Evolutionary conservation across 1,139 yeast species (phyloP).

Genomic region (Candida sanyaensis): DNA sequence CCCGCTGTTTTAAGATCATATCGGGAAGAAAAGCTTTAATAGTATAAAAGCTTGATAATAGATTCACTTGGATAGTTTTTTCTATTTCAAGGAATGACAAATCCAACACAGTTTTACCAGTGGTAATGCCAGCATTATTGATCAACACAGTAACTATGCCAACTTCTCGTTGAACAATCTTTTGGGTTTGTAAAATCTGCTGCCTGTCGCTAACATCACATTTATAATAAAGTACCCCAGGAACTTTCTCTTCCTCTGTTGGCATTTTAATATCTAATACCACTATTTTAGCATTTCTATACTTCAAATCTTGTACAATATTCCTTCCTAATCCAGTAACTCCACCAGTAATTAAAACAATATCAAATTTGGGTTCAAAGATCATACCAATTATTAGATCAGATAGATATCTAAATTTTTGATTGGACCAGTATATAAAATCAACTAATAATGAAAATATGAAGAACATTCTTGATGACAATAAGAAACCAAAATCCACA

Average conservation of each 20-base stretch:
- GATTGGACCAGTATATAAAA: constrained; percentile 23
- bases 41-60: constrained; percentile 69
- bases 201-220: constrained; percentile 68
- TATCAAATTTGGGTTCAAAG: constrained; percentile 52
- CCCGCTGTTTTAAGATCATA: constrained; percentile 64
- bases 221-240: constrained; percentile 52
- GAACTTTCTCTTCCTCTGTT: constrained; percentile 21
- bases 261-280: constrained; percentile 64
- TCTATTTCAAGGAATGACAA: constrained; percentile 60
- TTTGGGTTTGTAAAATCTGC: constrained; percentile 39
- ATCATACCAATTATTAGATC: constrained; percentile 48
- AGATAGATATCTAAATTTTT: constrained; percentile 30
- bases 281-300: constrained; percentile 50
- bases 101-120: constrained; percentile 58
- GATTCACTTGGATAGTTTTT: constrained; percentile 61
- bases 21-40: constrained; percentile 70
- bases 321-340: constrained; percentile 72
- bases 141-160: constrained; percentile 69
- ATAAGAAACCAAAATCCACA: too few species aligned
- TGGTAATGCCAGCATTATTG: constrained; percentile 80
- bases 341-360: constrained; percentile 85
- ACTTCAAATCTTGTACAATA: constrained; percentile 48
- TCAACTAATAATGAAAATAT: constrained; percentile 8
- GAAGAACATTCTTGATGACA: constrained; percentile 2
- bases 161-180: constrained; percentile 41